Percentiles rank a stretch among this genome's conserved stretches.
phyloP scores from a whole-genome alignment of 2,329 filamentous ascomycete genomes.

The Alternaria longipes region DNA sequence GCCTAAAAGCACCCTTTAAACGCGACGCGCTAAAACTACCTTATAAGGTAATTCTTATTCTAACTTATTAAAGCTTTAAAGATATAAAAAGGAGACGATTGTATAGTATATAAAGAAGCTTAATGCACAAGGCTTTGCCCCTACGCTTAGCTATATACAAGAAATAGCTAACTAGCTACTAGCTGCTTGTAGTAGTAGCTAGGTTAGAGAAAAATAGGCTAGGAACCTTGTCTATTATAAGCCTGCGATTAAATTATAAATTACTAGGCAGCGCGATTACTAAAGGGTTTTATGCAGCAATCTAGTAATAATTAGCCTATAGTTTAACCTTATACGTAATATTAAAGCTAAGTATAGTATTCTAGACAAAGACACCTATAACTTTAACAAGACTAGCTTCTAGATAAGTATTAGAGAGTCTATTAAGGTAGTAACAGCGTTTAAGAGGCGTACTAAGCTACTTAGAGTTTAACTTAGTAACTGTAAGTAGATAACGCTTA shows the following conservation, averaged over 20 bases:
- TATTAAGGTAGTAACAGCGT: not conserved
- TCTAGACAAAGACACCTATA: too few species aligned
- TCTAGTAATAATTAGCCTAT: not conserved
- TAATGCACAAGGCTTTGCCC: not conserved
- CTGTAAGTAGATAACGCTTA: conserved; percentile 21
- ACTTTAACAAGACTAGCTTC: conserved; percentile 1
- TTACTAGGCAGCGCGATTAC: too few species aligned
- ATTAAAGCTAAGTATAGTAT: not conserved
- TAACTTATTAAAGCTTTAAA: too few species aligned
- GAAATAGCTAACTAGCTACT: not conserved
- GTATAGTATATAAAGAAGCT: too few species aligned
- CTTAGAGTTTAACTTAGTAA: conserved; percentile 14
- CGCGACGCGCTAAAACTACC: too few species aligned
- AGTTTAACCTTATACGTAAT: not conserved
- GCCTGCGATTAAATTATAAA: not conserved
- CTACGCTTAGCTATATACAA: not conserved
- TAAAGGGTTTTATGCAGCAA: not conserved
- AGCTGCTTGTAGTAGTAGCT: not conserved
- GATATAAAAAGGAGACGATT: too few species aligned
- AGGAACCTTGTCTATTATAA: not conserved
- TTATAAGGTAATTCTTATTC: too few species aligned
- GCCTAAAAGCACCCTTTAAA: too few species aligned
- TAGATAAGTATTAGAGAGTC: not conserved
- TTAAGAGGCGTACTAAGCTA: conserved; percentile 7
- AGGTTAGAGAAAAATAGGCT: not conserved